Percentiles rank a stretch among this genome's conserved stretches.
Conservation (phyloP, 208 protist species). For the Crithidia thermophila region DNA sequence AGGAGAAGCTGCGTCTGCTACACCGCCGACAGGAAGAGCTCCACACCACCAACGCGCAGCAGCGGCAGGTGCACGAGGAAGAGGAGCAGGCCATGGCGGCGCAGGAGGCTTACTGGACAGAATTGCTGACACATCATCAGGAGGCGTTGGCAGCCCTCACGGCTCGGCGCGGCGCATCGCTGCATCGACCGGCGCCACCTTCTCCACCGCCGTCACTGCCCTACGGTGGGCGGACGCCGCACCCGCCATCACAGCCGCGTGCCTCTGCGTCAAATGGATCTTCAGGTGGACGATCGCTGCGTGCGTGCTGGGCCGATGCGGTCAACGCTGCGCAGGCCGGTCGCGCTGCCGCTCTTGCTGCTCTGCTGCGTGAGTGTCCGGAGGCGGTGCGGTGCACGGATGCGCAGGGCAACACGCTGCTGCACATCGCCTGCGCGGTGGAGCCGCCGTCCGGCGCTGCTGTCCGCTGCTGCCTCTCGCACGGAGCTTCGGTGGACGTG, state of each 20-base stretch:
- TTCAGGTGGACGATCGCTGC: not conserved
- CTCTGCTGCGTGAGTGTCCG: not conserved
- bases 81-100: slow-evolving; percentile 3
- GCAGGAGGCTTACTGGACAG: slow-evolving; percentile 7
- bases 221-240: not conserved
- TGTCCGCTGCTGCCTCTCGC: slow-evolving; percentile 15
- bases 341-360: not conserved
- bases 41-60: not conserved
- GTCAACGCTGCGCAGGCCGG: not conserved
- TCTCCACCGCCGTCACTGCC: not conserved
- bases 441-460: slow-evolving; percentile 18
- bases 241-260: not conserved
- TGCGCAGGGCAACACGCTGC: slow-evolving; percentile 31
- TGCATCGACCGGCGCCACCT: not conserved
- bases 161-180: not conserved
- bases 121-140: not conserved
- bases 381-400: slow-evolving; percentile 14
- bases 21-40: not conserved
- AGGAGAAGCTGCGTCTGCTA: not conserved
- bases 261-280: too few relatives aligned
- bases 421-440: slow-evolving; percentile 30
- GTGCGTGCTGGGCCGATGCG: slow-evolving; percentile 1
- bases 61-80: not conserved
- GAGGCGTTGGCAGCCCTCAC: not conserved
- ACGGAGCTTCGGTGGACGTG: slow-evolving; percentile 4